A percentile compares a stretch with the other conserved stretches of the same genome.
phyloP scores from a whole-genome alignment of 2,329 filamentous ascomycete genomes.

The Reticulascus tulasneorum region DNA sequence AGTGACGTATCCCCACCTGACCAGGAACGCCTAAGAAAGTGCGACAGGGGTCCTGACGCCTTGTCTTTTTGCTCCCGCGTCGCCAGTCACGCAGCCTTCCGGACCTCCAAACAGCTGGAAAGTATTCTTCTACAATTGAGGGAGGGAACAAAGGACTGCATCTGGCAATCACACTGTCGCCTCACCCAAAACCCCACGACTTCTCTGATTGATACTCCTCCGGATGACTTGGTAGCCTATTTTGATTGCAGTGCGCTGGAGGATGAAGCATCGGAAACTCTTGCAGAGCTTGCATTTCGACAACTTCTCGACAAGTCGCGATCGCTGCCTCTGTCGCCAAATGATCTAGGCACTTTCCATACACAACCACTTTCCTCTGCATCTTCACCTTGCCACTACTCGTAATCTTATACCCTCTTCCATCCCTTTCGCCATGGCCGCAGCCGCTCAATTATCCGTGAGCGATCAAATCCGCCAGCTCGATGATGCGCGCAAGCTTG shows the following conservation, averaged over 20 bases:
- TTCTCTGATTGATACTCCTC: too few relatives aligned
- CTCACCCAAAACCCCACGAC: not conserved
- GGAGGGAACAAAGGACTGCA: slow-evolving; percentile 6
- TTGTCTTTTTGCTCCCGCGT: slow-evolving; percentile 14
- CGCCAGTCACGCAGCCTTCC: slow-evolving; percentile 12
- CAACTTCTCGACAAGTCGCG: slow-evolving; percentile 14
- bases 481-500: slow-evolving; percentile 83
- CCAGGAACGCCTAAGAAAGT: too few relatives aligned
- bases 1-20: too few relatives aligned
- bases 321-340: slow-evolving; percentile 9
- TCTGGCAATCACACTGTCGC: slow-evolving; percentile 1
- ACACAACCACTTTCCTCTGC: not conserved
- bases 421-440: slow-evolving; percentile 40
- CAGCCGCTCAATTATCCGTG: slow-evolving; percentile 50
- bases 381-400: not conserved
- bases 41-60: slow-evolving; percentile 6
- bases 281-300: slow-evolving; percentile 10
- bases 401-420: slow-evolving; percentile 2
- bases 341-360: slow-evolving; percentile 1
- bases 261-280: slow-evolving; percentile 13
- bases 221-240: not conserved
- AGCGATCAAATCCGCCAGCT: slow-evolving; percentile 82
- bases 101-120: slow-evolving; percentile 4
- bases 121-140: slow-evolving; percentile 2
- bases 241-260: slow-evolving; percentile 8